A percentile compares a stretch with the other conserved stretches of the same genome.
phyloP scores from a whole-genome alignment of 495 filamentous ascomycete genomes.

The Achaetomiella virescens region DNA sequence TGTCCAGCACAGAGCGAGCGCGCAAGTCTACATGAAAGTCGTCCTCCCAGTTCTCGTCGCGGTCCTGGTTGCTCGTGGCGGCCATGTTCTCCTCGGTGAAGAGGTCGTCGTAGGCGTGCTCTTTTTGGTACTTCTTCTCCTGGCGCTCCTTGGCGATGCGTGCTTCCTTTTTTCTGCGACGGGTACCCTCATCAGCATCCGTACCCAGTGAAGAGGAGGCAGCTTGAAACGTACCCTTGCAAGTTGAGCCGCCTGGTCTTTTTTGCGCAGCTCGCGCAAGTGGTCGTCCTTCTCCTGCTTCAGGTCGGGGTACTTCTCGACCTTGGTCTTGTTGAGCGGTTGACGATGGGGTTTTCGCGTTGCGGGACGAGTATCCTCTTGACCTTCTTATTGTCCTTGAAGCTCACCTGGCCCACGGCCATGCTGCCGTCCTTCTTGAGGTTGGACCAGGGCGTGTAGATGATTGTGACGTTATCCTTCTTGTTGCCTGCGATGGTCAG shows the following conservation, averaged over 20 bases:
- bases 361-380: conserved; percentile 68
- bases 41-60: conserved; percentile 55
- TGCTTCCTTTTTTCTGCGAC: conserved; percentile 71
- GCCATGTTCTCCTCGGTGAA: conserved; percentile 63
- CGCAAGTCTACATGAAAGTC: conserved; percentile 60
- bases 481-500: conserved; percentile 65
- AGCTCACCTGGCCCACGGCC: conserved; percentile 90
- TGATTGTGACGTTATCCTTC: conserved; percentile 92
- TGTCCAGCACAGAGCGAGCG: background rate
- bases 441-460: conserved; percentile 98
- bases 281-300: conserved; percentile 69
- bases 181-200: background rate
- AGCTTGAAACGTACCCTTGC: conserved; percentile 48
- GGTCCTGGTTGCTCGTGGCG: conserved; percentile 61
- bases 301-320: conserved; percentile 79
- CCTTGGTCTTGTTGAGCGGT: conserved; percentile 93
- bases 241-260: conserved; percentile 60
- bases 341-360: conserved; percentile 84
- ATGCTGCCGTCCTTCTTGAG: conserved; percentile 94
- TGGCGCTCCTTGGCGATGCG: conserved; percentile 68
- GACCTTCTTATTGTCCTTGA: conserved; percentile 86
- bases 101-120: conserved; percentile 89
- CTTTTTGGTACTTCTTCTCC: conserved; percentile 87
- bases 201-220: background rate
- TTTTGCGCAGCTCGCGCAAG: conserved; percentile 58